Evolutionary conservation across 2,329 filamentous ascomycete genomes (phyloP), one percentile per base, ranked within the genome.

Genomic region (Colletotrichum viniferum): DNA sequence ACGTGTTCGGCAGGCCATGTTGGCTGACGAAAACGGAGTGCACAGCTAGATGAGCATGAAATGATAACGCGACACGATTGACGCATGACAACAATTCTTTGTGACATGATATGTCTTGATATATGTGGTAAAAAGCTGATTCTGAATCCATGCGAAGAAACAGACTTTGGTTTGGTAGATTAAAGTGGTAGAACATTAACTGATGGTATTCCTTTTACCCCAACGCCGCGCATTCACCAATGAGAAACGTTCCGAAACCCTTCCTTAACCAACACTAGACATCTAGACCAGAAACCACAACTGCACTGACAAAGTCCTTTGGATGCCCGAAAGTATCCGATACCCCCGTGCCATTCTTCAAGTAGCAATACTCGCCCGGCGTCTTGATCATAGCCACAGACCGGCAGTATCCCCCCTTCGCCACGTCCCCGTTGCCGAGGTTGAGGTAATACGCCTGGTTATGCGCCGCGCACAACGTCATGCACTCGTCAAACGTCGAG

Each of bases 301-400:
- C 60, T 10, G 72, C 78, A 36, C 72, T 77, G n/a, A 77, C 16
- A 32, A 43, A 78, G 8, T 32, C 21, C n/a, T 69, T 18, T 1
- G 78, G 65, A 4, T 64, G 26, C 1, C 74, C 74, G 30, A 66
- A 66, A 12, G 76, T 78, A 14, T 77, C 67, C 43, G 74, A 74
- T 18, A 55, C 72, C 6, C 77, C 76, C 16, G 78, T 79, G 4
- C 69, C 76, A 36, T 79, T 79, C 71, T 79, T 79, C 30, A 79
- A 60, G 28, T 78, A 79, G 70, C 78, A 79, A 18, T 77, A 79
- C 60, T 76, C 78, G 7, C 78, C 78, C 2, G 70, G 38, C 12
- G 18, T 56, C 70, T 79, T 78, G 26, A 78, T 73, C 66, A 79
- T 74, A n/a, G 73, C 64, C 28, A 78, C 77, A 36, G 75, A 76